Conservation (phyloP, 148 eudicot genomes). For the Rhododendron simsii region DNA sequence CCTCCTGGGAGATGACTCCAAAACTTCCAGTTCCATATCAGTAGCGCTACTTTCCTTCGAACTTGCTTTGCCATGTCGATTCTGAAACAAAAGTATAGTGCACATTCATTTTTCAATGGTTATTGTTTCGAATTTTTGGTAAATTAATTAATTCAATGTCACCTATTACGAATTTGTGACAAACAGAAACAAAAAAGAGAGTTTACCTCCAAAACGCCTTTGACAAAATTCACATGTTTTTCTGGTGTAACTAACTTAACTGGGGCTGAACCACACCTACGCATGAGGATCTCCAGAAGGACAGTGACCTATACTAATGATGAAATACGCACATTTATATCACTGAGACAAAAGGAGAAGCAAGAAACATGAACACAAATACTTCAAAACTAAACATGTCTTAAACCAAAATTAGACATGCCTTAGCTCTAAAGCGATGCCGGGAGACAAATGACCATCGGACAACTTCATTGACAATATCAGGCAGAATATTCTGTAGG, state of each 20-base stretch:
- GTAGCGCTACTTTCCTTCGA: conserved; percentile 37
- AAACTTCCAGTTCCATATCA: conserved; percentile 22
- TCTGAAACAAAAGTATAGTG: conserved; percentile 34
- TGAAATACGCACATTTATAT: background rate
- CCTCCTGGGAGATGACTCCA: conserved; percentile 39
- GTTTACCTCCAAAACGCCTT: conserved; percentile 56
- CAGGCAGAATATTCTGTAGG: conserved; percentile 59
- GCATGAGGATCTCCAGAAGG: conserved; percentile 77
- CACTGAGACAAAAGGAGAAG: background rate
- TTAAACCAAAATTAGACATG: conserved; percentile 7
- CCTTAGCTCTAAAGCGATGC: conserved; percentile 89
- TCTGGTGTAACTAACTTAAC: conserved; percentile 55
- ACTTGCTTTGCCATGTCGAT: conserved; percentile 64
- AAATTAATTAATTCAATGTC: background rate
- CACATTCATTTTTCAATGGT: background rate
- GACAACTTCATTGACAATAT: conserved; percentile 53
- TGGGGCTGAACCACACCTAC: conserved; percentile 71
- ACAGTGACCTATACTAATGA: conserved; percentile 52
- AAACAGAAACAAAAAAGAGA: background rate
- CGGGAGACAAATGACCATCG: conserved; percentile 89
- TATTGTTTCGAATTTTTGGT: background rate
- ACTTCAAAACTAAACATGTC: background rate
- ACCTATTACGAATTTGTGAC: too few species aligned
- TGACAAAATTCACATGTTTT: conserved; percentile 56
- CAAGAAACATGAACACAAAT: background rate